phyloP scores from a whole-genome alignment of 176 grass and related monocot genomes.

The Hsuehochloa calcarea region DNA sequence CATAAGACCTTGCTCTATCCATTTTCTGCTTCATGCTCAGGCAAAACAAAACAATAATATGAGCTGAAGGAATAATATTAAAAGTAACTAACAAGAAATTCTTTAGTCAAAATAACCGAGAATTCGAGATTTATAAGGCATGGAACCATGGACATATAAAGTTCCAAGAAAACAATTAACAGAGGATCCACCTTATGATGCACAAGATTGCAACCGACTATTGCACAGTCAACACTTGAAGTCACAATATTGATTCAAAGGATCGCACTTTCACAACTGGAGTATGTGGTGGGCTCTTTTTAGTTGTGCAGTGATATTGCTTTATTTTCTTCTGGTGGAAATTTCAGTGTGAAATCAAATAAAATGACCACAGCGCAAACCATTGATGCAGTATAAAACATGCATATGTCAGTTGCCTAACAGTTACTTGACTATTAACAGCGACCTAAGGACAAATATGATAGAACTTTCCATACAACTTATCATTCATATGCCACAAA shows the following conservation, averaged over 20 bases:
- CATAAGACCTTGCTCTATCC: conserved; percentile 86
- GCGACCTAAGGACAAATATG: not conserved
- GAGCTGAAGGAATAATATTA: conserved; percentile 6
- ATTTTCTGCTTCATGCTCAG: conserved; percentile 66
- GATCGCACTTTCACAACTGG: not conserved
- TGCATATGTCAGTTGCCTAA: not conserved
- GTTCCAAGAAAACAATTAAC: conserved; percentile 2
- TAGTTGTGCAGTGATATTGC: not conserved
- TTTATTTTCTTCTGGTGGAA: not conserved
- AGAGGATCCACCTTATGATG: not conserved
- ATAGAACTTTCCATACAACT: not conserved
- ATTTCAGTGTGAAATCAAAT: conserved; percentile 8
- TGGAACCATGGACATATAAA: not conserved
- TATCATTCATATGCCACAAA: not conserved
- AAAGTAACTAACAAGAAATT: not conserved
- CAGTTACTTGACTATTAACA: conserved; percentile 7
- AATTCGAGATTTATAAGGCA: not conserved
- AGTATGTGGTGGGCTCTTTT: not conserved
- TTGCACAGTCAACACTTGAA: not conserved
- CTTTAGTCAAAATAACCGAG: not conserved
- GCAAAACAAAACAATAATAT: conserved; percentile 30
- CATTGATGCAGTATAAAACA: not conserved
- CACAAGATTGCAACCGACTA: conserved; percentile 18
- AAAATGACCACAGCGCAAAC: conserved; percentile 7
- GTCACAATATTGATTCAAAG: not conserved